A percentile compares a stretch with the other conserved stretches of the same genome.
Evolutionary conservation across 169 alveolate species (phyloP).

Genomic region (Babesia ovis): DNA sequence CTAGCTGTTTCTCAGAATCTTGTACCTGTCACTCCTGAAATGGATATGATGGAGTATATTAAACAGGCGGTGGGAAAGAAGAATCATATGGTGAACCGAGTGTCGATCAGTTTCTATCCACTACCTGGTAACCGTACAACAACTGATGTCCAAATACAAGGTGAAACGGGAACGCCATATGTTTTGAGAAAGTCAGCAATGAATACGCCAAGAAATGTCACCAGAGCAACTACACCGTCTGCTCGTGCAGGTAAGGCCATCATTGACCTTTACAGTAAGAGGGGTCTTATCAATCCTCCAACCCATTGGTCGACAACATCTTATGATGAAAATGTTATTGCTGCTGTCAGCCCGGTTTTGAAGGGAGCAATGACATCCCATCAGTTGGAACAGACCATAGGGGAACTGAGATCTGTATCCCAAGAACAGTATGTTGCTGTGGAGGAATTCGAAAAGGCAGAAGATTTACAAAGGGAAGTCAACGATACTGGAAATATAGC

Average conservation of each 20-base stretch:
- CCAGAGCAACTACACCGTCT: constrained; percentile 29
- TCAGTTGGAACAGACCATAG: constrained; percentile 6
- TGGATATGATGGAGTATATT: constrained; percentile 33
- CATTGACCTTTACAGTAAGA: constrained; percentile 30
- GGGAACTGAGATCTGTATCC: constrained; percentile 20
- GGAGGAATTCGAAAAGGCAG: neutral
- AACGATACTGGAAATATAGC: neutral
- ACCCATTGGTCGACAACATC: neutral
- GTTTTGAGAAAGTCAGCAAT: constrained; percentile 10
- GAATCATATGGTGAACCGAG: constrained; percentile 48
- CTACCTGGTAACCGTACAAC: neutral
- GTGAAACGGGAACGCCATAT: neutral
- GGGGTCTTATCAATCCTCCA: constrained; percentile 19
- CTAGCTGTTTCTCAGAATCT: constrained; percentile 36
- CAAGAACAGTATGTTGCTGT: constrained; percentile 18
- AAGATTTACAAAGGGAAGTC: neutral
- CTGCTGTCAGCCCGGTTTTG: constrained; percentile 31
- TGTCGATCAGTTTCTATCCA: constrained; percentile 54
- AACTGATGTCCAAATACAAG: constrained; percentile 2
- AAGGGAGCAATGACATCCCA: constrained; percentile 25
- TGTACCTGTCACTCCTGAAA: constrained; percentile 18
- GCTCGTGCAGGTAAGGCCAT: constrained; percentile 43
- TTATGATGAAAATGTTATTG: neutral
- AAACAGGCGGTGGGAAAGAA: constrained; percentile 38
- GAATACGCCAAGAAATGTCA: constrained; percentile 19